Percentiles rank a stretch among this genome's conserved stretches.
Conservation (phyloP, 345 rosid species). For the Corymbia maculata region DNA sequence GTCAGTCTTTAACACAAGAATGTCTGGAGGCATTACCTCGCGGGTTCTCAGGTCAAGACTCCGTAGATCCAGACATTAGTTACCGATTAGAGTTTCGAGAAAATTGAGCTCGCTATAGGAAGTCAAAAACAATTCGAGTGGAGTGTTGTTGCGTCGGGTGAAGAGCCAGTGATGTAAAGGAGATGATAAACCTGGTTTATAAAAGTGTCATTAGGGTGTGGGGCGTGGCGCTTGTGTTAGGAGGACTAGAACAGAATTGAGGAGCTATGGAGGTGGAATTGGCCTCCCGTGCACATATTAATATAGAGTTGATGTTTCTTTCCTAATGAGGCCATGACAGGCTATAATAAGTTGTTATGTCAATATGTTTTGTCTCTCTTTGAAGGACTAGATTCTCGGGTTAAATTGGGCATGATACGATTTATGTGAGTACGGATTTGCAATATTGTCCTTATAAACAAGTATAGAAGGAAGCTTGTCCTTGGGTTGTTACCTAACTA, state of each 20-base stretch:
- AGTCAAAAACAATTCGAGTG: background rate
- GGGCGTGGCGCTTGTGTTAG: background rate
- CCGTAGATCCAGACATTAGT: background rate
- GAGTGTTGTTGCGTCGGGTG: background rate
- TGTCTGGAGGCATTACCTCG: background rate
- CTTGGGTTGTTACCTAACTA: background rate
- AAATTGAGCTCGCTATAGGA: background rate
- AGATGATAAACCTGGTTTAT: background rate
- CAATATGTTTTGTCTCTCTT: background rate
- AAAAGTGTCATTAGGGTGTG: background rate
- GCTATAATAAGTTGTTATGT: background rate
- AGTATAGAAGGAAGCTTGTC: background rate
- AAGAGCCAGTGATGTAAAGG: background rate
- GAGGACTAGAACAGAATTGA: background rate
- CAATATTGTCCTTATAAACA: no score
- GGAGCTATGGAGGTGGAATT: background rate
- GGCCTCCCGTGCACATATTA: no score
- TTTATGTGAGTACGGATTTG: background rate
- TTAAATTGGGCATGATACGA: background rate
- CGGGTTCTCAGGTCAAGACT: background rate
- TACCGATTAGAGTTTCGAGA: background rate
- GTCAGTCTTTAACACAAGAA: background rate
- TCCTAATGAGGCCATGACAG: background rate
- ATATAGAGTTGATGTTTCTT: background rate
- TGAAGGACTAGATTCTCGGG: background rate